phyloP scores from a whole-genome alignment of 306 rosid species.

The Cucurbita moschata region DNA sequence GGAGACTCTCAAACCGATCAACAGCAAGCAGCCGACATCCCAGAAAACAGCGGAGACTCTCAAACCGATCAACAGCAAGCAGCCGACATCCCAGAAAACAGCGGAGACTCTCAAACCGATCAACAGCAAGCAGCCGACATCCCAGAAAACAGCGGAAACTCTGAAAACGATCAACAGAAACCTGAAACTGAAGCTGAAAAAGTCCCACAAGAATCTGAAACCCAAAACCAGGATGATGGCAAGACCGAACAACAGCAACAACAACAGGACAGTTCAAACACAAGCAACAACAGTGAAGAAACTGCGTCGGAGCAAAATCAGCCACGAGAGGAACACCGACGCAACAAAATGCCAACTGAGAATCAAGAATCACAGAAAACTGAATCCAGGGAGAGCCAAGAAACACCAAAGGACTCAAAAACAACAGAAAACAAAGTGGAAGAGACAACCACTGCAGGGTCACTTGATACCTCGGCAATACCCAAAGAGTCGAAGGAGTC shows the following conservation, averaged over 20 bases:
- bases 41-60: not conserved
- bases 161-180: not conserved
- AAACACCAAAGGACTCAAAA: slow-evolving; percentile 10
- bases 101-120: not conserved
- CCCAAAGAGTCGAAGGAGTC: slow-evolving; percentile 41
- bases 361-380: not conserved
- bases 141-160: not conserved
- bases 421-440: not conserved
- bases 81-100: not conserved
- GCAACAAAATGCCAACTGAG: not conserved
- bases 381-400: slow-evolving; percentile 4
- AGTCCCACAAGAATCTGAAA: slow-evolving; percentile 10
- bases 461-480: slow-evolving; percentile 21
- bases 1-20: not conserved
- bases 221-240: not conserved
- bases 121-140: not conserved
- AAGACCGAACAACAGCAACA: slow-evolving; percentile 16
- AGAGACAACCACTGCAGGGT: slow-evolving; percentile 15
- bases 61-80: not conserved
- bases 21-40: not conserved
- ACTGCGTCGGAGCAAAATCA: not conserved
- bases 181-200: not conserved
- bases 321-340: not conserved
- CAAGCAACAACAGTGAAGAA: not conserved
- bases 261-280: slow-evolving; percentile 20